Percentiles rank a stretch among this genome's conserved stretches.
Evolutionary conservation across 2,329 filamentous ascomycete genomes (phyloP).

Genomic region (Scytalidium lignicola): DNA sequence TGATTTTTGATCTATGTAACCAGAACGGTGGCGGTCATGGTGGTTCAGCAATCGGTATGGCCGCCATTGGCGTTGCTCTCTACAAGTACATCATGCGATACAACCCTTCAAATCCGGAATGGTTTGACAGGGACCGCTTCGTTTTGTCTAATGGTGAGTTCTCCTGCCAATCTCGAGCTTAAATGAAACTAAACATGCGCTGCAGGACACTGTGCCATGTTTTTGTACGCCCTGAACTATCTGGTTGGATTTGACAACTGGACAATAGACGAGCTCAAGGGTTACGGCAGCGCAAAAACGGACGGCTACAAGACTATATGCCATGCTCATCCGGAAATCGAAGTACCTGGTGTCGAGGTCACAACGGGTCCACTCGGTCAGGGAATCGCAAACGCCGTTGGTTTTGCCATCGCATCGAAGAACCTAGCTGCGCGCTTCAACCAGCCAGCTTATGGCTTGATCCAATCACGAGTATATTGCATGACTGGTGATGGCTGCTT

Average conservation of each 20-base stretch:
- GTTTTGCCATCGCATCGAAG: constrained; percentile 46
- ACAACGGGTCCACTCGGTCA: constrained; percentile 47
- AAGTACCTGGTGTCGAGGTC: constrained; percentile 44
- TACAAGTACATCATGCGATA: constrained; percentile 50
- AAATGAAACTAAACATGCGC: no score
- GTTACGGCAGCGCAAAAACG: no score
- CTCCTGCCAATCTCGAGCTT: no score
- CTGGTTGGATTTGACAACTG: no score
- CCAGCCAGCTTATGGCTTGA: constrained; percentile 34
- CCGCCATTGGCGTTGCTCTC: constrained; percentile 17
- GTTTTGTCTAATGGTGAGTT: constrained; percentile 45
- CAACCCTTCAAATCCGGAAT: constrained; percentile 39
- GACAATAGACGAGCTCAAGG: no score
- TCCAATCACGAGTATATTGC: constrained; percentile 43
- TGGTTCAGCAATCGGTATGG: constrained; percentile 3
- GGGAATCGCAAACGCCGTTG: constrained; percentile 47
- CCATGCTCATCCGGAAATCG: constrained; percentile 44
- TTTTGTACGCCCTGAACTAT: no score
- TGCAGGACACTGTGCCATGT: no score
- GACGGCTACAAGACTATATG: no score
- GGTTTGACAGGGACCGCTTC: constrained; percentile 47
- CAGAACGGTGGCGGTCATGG: constrained; percentile 26
- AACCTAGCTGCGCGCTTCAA: constrained; percentile 43
- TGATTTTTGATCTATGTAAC: constrained; percentile 13
- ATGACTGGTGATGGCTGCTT: constrained; percentile 46